A percentile compares a stretch with the other conserved stretches of the same genome.
Evolutionary conservation across 192 early-diverging fungal genomes (phyloP).

Genomic region (Haplosporangium gracile): DNA sequence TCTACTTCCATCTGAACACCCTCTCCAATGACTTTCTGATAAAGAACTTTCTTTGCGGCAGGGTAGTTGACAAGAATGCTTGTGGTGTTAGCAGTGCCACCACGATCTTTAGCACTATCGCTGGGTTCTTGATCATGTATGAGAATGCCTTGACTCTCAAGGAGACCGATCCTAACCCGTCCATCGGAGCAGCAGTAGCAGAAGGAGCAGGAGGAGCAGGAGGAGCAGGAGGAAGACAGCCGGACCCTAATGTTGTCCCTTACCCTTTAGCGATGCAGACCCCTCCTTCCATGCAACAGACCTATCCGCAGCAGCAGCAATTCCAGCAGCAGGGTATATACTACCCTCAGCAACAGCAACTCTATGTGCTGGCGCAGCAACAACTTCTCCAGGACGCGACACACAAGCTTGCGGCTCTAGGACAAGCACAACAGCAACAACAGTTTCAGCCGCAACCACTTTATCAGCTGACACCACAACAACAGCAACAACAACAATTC

Average conservation of each 20-base stretch:
- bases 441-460: neutral
- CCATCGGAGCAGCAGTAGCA: neutral
- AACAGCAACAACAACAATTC: conserved; percentile 10
- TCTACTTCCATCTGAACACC: neutral
- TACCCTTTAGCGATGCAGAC: neutral
- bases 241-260: neutral
- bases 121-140: conserved; percentile 5
- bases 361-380: neutral
- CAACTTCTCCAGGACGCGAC: neutral
- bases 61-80: neutral
- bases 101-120: neutral
- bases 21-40: neutral
- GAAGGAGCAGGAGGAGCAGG: neutral
- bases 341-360: conserved; percentile 17
- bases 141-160: conserved; percentile 16
- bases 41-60: neutral
- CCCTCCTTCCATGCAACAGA: too few relatives aligned
- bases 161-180: neutral
- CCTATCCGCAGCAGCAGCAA: conserved; percentile 6
- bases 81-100: neutral
- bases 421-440: conserved; percentile 5
- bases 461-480: neutral
- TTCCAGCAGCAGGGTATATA: neutral
- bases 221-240: neutral
- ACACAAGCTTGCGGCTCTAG: conserved; percentile 4